Evolutionary conservation across 1,284 basidiomycete genomes (phyloP), one percentile per base, ranked within the genome.

Genomic region (Sporisorium scitamineum): DNA sequence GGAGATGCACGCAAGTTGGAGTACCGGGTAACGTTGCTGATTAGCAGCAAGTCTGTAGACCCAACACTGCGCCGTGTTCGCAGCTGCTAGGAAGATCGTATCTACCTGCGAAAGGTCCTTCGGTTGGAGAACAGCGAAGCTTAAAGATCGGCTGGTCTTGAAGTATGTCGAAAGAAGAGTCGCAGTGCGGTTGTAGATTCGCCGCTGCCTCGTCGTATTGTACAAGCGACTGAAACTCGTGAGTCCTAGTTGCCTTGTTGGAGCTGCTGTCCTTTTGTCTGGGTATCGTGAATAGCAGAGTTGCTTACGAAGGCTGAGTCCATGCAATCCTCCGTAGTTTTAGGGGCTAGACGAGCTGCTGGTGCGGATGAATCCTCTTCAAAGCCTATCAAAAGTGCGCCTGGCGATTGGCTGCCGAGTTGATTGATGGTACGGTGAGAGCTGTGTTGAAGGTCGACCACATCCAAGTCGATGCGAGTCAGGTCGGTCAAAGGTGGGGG

Each of bases 241-340:
- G n/a, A n/a, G n/a, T n/a, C n/a, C 22, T 5, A 31, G 2, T 16
- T 9, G 18, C 32, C 37, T 27, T 20, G 14, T 14, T 41, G 20
- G 16, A 16, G 26, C 53, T 54, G 26, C 47, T 48, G 27, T 34
- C 47, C 34, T 51, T 16, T 26, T 48, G n/a, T 58, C 13, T 51
- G 56, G 56, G 56, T 58, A 58, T 58, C 34, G 47, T 41, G 34
- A 37, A 58, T 41, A 34, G 47, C 56, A 41, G 32, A 42, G n/a
- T 4, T 11, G 18, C n/a, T 2, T 2, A 9, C 18, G 11, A 18
- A 45, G 29, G 54, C 54, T 16, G 41, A 45, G 39, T 44, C 39
- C 31, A n/a, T 2, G 34, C 31, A 29, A 24, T 29, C 18, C 24
- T 29, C 18, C 8, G 53, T 54, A 14, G 27, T 10, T n/a, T n/a